Evolutionary conservation across 2,329 filamentous ascomycete genomes (phyloP).

Genomic region (Aspergillus sp.): DNA sequence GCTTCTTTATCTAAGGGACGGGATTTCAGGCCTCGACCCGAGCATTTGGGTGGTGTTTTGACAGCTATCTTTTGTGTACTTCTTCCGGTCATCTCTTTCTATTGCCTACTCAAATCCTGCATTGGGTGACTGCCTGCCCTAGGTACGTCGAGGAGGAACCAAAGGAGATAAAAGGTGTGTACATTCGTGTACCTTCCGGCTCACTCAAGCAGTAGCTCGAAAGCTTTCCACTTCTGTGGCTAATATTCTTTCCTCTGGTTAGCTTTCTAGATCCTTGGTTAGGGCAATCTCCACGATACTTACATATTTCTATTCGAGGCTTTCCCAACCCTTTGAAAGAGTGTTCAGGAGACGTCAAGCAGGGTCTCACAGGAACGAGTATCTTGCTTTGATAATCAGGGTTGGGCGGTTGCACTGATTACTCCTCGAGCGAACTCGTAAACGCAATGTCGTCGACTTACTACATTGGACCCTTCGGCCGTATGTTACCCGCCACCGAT

Average conservation of each 20-base stretch:
- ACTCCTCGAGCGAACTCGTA: background rate
- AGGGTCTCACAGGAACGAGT: background rate
- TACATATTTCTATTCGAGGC: background rate
- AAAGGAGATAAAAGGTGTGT: constrained; percentile 3
- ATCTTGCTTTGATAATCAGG: background rate
- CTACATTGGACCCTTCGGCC: constrained; percentile 46
- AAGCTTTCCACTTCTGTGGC: background rate
- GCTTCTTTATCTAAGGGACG: constrained; percentile 1
- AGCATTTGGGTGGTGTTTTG: background rate
- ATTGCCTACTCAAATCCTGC: background rate
- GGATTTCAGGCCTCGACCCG: background rate
- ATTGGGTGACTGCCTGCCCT: background rate
- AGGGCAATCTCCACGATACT: background rate
- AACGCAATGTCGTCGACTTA: constrained; percentile 40
- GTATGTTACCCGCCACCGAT: constrained; percentile 41
- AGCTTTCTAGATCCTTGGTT: background rate
- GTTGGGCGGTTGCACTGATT: background rate
- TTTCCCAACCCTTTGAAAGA: background rate
- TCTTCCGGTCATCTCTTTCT: background rate
- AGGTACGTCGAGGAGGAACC: background rate
- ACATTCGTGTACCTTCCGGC: background rate
- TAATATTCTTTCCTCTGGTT: background rate
- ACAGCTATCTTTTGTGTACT: background rate
- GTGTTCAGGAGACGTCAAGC: background rate
- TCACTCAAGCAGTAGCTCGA: background rate